phyloP scores from a whole-genome alignment of 2,329 filamentous ascomycete species.

The Phaeosphaeriaceae sp. region DNA sequence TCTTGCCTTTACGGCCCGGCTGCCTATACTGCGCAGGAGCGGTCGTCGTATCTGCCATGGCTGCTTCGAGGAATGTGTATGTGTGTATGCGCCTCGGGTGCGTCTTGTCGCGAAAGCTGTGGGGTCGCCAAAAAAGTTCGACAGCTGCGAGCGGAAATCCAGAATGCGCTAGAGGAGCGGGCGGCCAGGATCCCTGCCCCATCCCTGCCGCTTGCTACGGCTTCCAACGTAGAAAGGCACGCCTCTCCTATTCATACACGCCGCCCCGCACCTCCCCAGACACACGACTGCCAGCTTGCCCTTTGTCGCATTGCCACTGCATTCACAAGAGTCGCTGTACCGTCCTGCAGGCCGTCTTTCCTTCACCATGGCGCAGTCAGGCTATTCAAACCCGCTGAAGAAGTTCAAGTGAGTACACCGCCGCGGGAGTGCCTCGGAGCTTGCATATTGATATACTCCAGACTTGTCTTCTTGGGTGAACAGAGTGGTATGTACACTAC shows the following conservation, averaged over 20 bases:
- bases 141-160: conserved; percentile 21
- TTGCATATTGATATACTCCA: conserved; percentile 51
- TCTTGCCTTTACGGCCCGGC: conserved; percentile 95
- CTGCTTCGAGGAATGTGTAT: background rate
- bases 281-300: conserved; percentile 8
- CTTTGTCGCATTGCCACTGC: conserved; percentile 9
- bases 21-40: conserved; percentile 85
- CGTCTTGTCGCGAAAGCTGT: conserved; percentile 4
- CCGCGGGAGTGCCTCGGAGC: conserved; percentile 9
- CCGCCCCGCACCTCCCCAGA: conserved; percentile 14
- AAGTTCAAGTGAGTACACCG: conserved; percentile 85
- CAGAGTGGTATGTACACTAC: conserved; percentile 80
- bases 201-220: conserved; percentile 16
- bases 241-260: conserved; percentile 32
- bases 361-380: conserved; percentile 77
- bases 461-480: conserved; percentile 96
- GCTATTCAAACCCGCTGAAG: conserved; percentile 98
- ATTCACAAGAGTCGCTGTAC: conserved; percentile 6
- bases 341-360: conserved; percentile 1
- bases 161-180: conserved; percentile 17
- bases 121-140: conserved; percentile 8
- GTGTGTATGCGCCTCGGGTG: background rate
- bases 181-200: conserved; percentile 14
- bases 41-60: conserved; percentile 42
- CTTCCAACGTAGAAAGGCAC: conserved; percentile 23